Evolutionary conservation across 2,329 filamentous ascomycete genomes (phyloP).

Genomic region (Beauveria sp.): DNA sequence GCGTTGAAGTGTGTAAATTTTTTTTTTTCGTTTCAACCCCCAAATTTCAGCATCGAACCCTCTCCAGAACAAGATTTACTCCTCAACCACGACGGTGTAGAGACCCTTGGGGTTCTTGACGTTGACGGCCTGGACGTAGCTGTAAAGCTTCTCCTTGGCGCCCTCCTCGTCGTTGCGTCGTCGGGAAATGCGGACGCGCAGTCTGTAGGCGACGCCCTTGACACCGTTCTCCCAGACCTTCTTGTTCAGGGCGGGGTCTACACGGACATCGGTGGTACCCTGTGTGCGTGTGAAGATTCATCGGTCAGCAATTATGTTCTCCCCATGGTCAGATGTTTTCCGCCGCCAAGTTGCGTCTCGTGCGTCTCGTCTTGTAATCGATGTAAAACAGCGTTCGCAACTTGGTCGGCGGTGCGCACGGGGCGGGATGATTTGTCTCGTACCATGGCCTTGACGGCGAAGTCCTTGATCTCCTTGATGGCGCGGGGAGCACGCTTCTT

Average conservation of each 20-base stretch:
- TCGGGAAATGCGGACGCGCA: constrained; percentile 96
- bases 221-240: constrained; percentile 99
- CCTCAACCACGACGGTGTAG: constrained; percentile 79
- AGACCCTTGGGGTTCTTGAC: constrained; percentile 99
- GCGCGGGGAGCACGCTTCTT: constrained; percentile 98
- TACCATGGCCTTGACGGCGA: constrained; percentile 95
- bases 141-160: constrained; percentile 99
- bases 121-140: constrained; percentile 98
- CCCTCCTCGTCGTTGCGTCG: constrained; percentile 99
- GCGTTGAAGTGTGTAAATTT: constrained; percentile 16
- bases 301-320: constrained; percentile 8
- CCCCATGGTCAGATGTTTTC: background rate
- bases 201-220: constrained; percentile 96
- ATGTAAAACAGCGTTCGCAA: background rate
- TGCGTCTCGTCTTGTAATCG: background rate
- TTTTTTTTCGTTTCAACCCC: constrained; percentile 14
- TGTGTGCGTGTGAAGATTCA: constrained; percentile 29
- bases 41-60: background rate
- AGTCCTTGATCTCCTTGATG: constrained; percentile 99
- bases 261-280: constrained; percentile 94
- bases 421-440: constrained; percentile 26
- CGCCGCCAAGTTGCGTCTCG: background rate
- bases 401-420: background rate
- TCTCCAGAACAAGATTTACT: constrained; percentile 23
- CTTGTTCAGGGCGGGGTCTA: constrained; percentile 99